A percentile compares a stretch with the other conserved stretches of the same genome.
These are phyloP conservation scores for Dothideomycetes sp. DNA, from an alignment of 2,329 filamentous ascomycete species.

Conservation along the genomic window DNA sequence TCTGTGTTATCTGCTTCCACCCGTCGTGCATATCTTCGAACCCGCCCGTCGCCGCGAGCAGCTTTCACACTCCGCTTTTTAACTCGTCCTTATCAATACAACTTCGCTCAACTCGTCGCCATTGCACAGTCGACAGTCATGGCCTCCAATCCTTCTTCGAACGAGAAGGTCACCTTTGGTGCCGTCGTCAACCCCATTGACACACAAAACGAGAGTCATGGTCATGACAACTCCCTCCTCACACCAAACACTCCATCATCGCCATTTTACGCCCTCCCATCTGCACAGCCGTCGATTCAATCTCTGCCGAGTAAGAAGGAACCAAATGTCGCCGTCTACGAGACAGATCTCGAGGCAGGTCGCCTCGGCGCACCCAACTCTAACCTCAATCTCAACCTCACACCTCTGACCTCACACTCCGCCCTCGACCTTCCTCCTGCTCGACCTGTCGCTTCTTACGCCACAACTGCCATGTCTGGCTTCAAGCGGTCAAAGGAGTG, in stretches of 20 bases:
- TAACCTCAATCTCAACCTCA: conserved; percentile 22
- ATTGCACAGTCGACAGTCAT: no score
- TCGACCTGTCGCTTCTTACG: background rate
- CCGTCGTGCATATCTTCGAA: background rate
- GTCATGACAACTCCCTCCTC: conserved; percentile 16
- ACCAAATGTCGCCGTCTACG: conserved; percentile 20
- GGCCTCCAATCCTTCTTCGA: conserved; percentile 1
- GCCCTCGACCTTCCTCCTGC: conserved; percentile 22
- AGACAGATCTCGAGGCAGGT: conserved; percentile 29
- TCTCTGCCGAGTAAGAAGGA: conserved; percentile 3
- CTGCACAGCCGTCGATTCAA: conserved; percentile 9
- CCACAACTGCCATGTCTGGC: conserved; percentile 6
- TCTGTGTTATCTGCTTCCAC: background rate
- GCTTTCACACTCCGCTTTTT: no score
- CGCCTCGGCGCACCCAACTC: no score
- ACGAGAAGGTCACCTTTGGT: conserved; percentile 27
- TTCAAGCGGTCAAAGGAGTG: conserved; percentile 31
- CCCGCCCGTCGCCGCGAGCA: no score
- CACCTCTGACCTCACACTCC: conserved; percentile 27
- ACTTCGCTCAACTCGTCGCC: no score
- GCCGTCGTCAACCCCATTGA: conserved; percentile 26
- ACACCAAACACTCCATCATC: conserved; percentile 33
- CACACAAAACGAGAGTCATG: conserved; percentile 13
- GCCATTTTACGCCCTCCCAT: conserved; percentile 24
- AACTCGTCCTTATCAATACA: no score